Evolutionary conservation across 1,139 yeast species (phyloP).

Genomic region (Zhuliangozyma parablackwelliae): DNA sequence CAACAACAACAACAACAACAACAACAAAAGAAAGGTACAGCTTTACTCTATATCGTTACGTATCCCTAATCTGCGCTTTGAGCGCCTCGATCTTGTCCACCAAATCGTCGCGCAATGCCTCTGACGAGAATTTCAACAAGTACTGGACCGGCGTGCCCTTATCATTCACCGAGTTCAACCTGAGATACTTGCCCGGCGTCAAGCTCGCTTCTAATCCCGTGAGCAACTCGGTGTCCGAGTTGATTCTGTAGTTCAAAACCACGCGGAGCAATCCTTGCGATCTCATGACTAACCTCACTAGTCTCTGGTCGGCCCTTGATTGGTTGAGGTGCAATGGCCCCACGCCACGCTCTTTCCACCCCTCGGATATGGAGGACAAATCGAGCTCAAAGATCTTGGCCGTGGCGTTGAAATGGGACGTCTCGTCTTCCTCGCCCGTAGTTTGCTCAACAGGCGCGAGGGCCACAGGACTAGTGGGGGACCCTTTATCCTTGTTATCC

Average conservation of each 20-base stretch:
- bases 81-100: slow-evolving; percentile 47
- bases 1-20: not conserved
- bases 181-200: slow-evolving; percentile 70
- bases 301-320: slow-evolving; percentile 26
- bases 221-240: slow-evolving; percentile 51
- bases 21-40: too few species aligned
- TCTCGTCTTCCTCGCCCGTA: slow-evolving; percentile 91
- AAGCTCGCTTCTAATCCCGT: slow-evolving; percentile 86
- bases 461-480: slow-evolving; percentile 32
- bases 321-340: slow-evolving; percentile 82
- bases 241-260: slow-evolving; percentile 70
- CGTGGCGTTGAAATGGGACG: slow-evolving; percentile 60
- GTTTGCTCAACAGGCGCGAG: slow-evolving; percentile 49
- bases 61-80: slow-evolving; percentile 14
- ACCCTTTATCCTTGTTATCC: slow-evolving; percentile 5
- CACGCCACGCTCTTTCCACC: slow-evolving; percentile 96
- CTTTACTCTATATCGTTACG: not conserved
- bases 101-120: slow-evolving; percentile 57
- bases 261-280: slow-evolving; percentile 83
- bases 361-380: slow-evolving; percentile 56
- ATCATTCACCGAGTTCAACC: slow-evolving; percentile 51
- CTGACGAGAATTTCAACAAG: slow-evolving; percentile 68
- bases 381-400: slow-evolving; percentile 80
- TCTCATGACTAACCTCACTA: slow-evolving; percentile 76
- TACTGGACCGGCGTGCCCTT: slow-evolving; percentile 73